Percentiles rank a stretch among this genome's conserved stretches.
Conservation (phyloP, 371 early-diverging fungal species). For the Lichtheimia ornata region DNA sequence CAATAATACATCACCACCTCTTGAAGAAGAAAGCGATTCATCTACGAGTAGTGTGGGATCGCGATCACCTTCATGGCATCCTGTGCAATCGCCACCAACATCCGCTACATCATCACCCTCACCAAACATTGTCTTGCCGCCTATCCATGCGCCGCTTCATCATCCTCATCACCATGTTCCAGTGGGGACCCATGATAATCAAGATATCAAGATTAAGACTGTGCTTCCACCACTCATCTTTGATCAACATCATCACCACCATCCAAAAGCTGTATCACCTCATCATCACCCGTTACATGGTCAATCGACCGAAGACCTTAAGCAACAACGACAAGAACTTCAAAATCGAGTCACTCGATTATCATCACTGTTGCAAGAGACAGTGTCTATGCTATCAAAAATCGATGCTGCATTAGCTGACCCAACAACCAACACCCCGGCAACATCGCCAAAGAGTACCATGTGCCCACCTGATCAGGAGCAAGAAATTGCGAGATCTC, state of each 20-base stretch:
- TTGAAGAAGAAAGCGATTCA: constrained; percentile 7
- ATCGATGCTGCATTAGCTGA: constrained; percentile 52
- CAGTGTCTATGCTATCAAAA: constrained; percentile 51
- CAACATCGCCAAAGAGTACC: constrained; percentile 5
- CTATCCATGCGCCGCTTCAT: constrained; percentile 11
- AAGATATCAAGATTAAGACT: constrained; percentile 8
- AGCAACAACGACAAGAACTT: constrained; percentile 53
- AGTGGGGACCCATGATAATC: not conserved
- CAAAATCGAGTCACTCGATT: constrained; percentile 57
- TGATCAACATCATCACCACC: not conserved
- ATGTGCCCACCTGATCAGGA: constrained; percentile 19
- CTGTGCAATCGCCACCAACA: constrained; percentile 10
- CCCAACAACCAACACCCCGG: constrained; percentile 1
- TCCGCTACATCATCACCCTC: constrained; percentile 7
- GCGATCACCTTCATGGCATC: constrained; percentile 11
- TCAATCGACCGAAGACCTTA: constrained; percentile 19
- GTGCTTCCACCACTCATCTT: constrained; percentile 7
- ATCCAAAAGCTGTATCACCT: not conserved
- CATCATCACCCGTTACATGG: constrained; percentile 1
- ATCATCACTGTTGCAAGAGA: constrained; percentile 51
- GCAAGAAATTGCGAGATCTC: constrained; percentile 25
- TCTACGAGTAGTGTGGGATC: constrained; percentile 2
- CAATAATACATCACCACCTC: not conserved
- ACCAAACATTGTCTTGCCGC: constrained; percentile 15
- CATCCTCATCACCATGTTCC: not conserved